Percentiles rank a stretch among this genome's conserved stretches.
phyloP scores from a whole-genome alignment of 176 grass and related monocot species.

The Juncus inflexus region DNA sequence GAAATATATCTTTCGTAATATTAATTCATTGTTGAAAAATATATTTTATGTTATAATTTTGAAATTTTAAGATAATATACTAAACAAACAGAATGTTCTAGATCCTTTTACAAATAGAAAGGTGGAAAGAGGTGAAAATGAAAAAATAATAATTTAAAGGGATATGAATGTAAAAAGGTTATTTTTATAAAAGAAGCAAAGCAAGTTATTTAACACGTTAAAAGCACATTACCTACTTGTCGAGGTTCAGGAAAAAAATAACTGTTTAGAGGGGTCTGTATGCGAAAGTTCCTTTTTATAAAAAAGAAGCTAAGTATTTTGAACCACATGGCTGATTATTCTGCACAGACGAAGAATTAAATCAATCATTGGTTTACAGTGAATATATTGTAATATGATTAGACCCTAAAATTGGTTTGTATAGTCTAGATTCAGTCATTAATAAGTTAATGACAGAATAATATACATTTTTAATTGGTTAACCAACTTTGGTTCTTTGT shows the following conservation, averaged over 20 bases:
- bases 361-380: conserved; percentile 20
- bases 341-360: conserved; percentile 3
- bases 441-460: not conserved
- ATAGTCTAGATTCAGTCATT: not conserved
- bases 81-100: no score
- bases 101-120: no score
- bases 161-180: no score
- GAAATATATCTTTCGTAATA: no score
- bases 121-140: no score
- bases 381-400: not conserved
- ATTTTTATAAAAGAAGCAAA: not conserved
- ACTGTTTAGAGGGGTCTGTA: conserved; percentile 13
- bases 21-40: no score
- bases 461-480: conserved; percentile 15
- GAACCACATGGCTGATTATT: conserved; percentile 23
- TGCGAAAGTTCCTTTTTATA: conserved; percentile 19
- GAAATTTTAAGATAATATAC: no score
- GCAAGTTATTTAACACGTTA: not conserved
- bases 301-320: conserved; percentile 32
- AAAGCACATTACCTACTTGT: no score
- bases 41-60: no score
- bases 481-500: not conserved
- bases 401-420: not conserved
- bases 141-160: no score
- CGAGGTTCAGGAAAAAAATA: not conserved